A percentile compares a stretch with the other conserved stretches of the same genome.
Evolutionary conservation across 1,284 basidiomycete species (phyloP).

Genomic region (Violaceomyces palustris): DNA sequence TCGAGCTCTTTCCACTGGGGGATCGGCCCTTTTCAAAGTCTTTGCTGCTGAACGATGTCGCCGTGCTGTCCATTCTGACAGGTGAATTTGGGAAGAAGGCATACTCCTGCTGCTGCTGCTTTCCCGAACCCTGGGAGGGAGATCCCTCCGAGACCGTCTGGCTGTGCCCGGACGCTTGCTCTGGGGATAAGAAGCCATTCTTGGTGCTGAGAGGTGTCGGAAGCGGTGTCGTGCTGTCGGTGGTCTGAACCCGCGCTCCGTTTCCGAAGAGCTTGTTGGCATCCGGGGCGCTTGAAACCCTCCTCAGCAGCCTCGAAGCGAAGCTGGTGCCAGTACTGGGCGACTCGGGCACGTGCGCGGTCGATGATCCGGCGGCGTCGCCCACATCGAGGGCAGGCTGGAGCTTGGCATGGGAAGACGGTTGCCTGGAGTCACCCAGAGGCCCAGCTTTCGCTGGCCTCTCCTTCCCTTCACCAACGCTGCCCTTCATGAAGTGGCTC

Average conservation of each 20-base stretch:
- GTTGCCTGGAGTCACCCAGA: too few relatives aligned
- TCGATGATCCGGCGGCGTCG: constrained; percentile 11
- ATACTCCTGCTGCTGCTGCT: constrained; percentile 5
- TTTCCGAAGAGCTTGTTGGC: constrained; percentile 77
- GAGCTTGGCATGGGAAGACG: constrained; percentile 21
- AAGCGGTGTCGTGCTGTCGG: constrained; percentile 3
- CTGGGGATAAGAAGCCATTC: constrained; percentile 51
- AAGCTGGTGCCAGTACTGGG: constrained; percentile 4
- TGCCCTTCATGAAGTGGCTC: too few relatives aligned
- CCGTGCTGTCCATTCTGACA: constrained; percentile 45
- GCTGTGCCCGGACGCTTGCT: constrained; percentile 57
- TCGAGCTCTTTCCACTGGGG: constrained; percentile 23
- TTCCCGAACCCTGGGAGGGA: background rate
- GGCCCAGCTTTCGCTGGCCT: too few relatives aligned
- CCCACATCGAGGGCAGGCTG: constrained; percentile 24
- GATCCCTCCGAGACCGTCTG: too few relatives aligned
- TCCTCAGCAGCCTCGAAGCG: constrained; percentile 59
- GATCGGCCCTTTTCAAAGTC: constrained; percentile 41
- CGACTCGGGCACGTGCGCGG: background rate
- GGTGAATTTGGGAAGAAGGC: constrained; percentile 42
- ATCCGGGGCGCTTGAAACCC: constrained; percentile 93
- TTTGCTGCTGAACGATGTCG: constrained; percentile 45
- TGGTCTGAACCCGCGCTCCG: constrained; percentile 2
- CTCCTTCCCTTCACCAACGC: too few relatives aligned
- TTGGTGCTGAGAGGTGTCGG: background rate